phyloP scores from a whole-genome alignment of 108 stramenopile genomes.

The Mediolabrus comicus region DNA sequence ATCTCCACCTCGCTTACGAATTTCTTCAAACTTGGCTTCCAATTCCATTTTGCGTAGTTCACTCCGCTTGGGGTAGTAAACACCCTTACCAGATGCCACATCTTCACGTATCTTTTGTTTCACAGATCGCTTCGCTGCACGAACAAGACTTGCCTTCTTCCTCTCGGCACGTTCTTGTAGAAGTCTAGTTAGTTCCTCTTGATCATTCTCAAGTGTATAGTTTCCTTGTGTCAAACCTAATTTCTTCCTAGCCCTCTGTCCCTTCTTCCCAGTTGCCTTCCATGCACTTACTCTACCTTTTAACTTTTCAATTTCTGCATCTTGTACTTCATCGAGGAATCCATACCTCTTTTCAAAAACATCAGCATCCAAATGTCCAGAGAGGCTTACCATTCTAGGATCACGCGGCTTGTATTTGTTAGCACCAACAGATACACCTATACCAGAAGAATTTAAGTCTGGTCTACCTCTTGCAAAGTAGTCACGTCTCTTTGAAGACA shows the following conservation, averaged over 20 bases:
- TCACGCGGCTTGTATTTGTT: conserved; percentile 82
- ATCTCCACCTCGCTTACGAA: conserved; percentile 76
- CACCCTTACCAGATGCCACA: conserved; percentile 65
- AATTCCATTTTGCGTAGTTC: conserved; percentile 69
- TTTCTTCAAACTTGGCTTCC: conserved; percentile 85
- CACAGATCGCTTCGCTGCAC: conserved; percentile 65
- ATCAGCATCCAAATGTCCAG: conserved; percentile 74
- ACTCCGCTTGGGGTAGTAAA: conserved; percentile 71
- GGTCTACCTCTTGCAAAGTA: conserved; percentile 63
- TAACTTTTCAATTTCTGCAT: conserved; percentile 69
- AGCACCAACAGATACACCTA: conserved; percentile 85
- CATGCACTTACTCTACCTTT: conserved; percentile 64
- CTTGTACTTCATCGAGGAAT: conserved; percentile 73
- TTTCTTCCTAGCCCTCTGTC: conserved; percentile 61
- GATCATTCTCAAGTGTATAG: conserved; percentile 53
- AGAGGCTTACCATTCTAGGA: conserved; percentile 69
- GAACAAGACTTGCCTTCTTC: conserved; percentile 58
- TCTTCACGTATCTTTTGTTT: conserved; percentile 71
- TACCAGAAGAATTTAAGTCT: conserved; percentile 67
- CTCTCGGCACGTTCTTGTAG: conserved; percentile 63
- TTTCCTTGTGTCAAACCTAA: conserved; percentile 53
- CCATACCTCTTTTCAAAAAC: conserved; percentile 74
- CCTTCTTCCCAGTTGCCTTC: conserved; percentile 71
- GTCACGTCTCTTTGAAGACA: conserved; percentile 74
- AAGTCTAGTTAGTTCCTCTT: conserved; percentile 61